Conservation (phyloP, 2,329 filamentous ascomycete genomes). For the Phoma herbarum region DNA sequence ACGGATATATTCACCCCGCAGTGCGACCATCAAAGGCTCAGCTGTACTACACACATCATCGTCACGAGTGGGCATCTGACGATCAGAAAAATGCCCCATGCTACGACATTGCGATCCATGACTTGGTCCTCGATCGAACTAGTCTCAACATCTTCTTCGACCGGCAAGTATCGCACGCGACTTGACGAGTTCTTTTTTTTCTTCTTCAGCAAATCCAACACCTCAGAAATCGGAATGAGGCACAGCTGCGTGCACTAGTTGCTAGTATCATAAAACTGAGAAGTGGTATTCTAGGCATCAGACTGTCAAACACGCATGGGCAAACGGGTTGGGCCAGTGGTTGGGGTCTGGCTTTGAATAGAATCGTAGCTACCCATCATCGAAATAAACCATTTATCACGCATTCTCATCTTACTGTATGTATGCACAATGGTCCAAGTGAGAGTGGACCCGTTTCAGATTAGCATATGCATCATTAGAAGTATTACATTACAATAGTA, state of each 20-base stretch:
- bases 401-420: not conserved
- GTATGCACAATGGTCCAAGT: not conserved
- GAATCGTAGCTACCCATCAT: not conserved
- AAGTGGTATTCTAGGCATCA: not conserved
- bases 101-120: not conserved
- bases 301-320: not conserved
- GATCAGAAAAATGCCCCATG: slow-evolving; percentile 15
- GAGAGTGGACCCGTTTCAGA: not conserved
- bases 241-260: not conserved
- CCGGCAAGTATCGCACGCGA: not conserved
- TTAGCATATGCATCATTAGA: not conserved
- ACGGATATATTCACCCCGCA: not conserved
- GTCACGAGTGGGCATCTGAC: slow-evolving; percentile 13
- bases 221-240: not conserved
- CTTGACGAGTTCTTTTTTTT: not conserved
- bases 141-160: not conserved
- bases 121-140: not conserved
- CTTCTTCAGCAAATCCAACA: not conserved
- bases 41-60: slow-evolving; percentile 11
- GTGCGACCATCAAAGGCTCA: not conserved
- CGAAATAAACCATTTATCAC: not conserved
- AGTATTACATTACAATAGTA: slow-evolving; percentile 20
- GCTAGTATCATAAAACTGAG: not conserved
- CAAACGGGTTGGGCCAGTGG: not conserved
- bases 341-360: not conserved